Evolutionary conservation across 139 green algal genomes (phyloP).

Genomic region (Spirogloea muscicola): DNA sequence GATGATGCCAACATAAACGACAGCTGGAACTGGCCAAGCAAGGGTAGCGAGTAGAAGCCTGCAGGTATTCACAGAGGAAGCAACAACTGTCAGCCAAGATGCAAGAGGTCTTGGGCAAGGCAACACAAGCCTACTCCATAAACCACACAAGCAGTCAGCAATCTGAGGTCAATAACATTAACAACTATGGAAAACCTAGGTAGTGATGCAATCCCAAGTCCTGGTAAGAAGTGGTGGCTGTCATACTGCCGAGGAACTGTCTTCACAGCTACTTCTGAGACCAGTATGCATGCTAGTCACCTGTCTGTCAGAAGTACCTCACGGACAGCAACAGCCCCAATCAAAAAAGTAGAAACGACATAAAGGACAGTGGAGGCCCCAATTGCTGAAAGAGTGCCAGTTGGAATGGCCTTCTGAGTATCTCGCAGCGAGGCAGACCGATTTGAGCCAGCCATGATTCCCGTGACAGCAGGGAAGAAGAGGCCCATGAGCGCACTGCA

Average conservation of each 20-base stretch:
- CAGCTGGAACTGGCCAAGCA: constrained; percentile 35
- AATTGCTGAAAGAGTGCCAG: constrained; percentile 34
- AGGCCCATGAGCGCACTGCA: constrained; percentile 41
- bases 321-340: constrained; percentile 32
- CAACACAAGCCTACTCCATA: too few species aligned
- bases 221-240: too few species aligned
- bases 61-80: too few species aligned
- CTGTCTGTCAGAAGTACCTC: constrained; percentile 42
- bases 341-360: constrained; percentile 36
- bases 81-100: too few species aligned
- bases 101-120: too few species aligned
- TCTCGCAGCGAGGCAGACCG: constrained; percentile 47
- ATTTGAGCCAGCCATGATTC: constrained; percentile 51
- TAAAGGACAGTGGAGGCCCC: constrained; percentile 43
- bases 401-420: constrained; percentile 46
- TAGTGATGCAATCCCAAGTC: neutral
- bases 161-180: too few species aligned
- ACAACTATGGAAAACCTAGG: neutral
- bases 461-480: constrained; percentile 48
- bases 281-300: too few species aligned
- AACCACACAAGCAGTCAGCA: too few species aligned
- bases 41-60: constrained; percentile 35
- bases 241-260: too few species aligned
- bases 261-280: too few species aligned
- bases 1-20: constrained; percentile 51